phyloP scores from a whole-genome alignment of 805 yeast genomes.

The Torulaspora quercuum region DNA sequence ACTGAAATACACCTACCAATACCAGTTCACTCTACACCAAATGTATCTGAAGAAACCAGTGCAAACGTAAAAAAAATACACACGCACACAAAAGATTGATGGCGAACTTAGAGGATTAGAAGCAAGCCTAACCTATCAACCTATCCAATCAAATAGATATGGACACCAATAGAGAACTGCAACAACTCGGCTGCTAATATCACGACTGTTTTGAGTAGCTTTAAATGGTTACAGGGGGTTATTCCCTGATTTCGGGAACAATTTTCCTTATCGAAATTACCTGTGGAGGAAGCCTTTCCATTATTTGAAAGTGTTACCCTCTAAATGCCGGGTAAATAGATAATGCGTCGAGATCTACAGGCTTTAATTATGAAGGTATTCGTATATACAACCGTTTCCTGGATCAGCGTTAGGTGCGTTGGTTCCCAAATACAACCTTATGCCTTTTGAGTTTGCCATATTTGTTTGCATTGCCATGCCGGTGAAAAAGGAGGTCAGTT shows the following conservation, averaged over 20 bases:
- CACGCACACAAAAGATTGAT: too few species aligned
- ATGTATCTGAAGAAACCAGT: too few species aligned
- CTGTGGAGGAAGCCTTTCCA: slow-evolving; percentile 3
- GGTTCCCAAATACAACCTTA: slow-evolving; percentile 26
- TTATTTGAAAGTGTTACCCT: too few species aligned
- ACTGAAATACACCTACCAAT: too few species aligned
- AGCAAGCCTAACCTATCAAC: too few species aligned
- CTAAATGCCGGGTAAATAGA: slow-evolving; percentile 1
- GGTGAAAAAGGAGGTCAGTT: slow-evolving; percentile 17
- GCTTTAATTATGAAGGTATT: too few species aligned
- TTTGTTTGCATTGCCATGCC: slow-evolving; percentile 27
- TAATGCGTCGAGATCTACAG: too few species aligned
- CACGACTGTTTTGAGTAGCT: neutral
- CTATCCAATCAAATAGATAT: too few species aligned
- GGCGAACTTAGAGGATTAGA: too few species aligned
- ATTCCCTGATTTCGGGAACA: slow-evolving; percentile 9
- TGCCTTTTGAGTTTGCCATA: slow-evolving; percentile 27
- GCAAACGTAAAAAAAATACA: too few species aligned
- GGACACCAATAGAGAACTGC: neutral
- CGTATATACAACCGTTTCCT: slow-evolving; percentile 12
- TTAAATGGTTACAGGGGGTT: neutral
- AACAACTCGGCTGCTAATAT: slow-evolving; percentile 2
- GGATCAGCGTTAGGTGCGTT: slow-evolving; percentile 5
- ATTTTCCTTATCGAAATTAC: slow-evolving; percentile 2
- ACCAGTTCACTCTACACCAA: too few species aligned